A percentile compares a stretch with the other conserved stretches of the same genome.
Evolutionary conservation across 208 protist species (phyloP).

Genomic region (Crithidia brevicula): DNA sequence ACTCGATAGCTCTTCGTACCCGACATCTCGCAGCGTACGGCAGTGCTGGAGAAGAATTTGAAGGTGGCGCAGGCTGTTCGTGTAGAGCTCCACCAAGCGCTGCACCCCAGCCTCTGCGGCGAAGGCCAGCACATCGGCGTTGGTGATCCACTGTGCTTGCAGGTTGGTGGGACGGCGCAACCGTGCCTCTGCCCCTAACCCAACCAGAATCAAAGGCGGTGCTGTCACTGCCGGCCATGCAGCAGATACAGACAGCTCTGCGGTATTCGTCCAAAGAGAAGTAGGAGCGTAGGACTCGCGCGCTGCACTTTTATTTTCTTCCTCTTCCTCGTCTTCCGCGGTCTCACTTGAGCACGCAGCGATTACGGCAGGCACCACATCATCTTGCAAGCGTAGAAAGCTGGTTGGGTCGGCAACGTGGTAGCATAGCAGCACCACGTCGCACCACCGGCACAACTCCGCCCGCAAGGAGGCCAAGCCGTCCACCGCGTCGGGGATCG

Average conservation of each 20-base stretch:
- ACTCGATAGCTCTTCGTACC: conserved; percentile 20
- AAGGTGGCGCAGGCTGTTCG: conserved; percentile 20
- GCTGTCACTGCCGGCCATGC: conserved; percentile 6
- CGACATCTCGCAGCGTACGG: conserved; percentile 14
- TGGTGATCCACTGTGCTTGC: background rate
- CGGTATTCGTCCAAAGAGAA: background rate
- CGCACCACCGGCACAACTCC: conserved; percentile 47
- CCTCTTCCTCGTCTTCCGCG: conserved; percentile 12
- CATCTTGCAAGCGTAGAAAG: conserved; percentile 22
- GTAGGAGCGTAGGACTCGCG: background rate
- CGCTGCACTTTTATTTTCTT: no score
- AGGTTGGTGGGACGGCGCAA: background rate
- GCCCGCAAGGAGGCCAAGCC: conserved; percentile 27
- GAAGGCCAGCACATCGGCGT: conserved; percentile 22
- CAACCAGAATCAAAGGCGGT: conserved; percentile 40
- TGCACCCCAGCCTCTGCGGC: conserved; percentile 45
- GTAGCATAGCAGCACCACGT: conserved; percentile 51
- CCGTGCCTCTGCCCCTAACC: conserved; percentile 31
- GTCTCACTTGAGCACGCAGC: conserved; percentile 19
- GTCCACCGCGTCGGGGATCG: conserved; percentile 21
- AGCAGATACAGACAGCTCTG: background rate
- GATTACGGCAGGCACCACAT: conserved; percentile 18
- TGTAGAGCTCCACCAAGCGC: conserved; percentile 50
- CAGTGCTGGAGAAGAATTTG: conserved; percentile 26
- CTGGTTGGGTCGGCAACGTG: conserved; percentile 16